These are phyloP conservation scores for Macrotyloma uniflorum DNA, from an alignment of 306 rosid species.

Conservation along the genomic window DNA sequence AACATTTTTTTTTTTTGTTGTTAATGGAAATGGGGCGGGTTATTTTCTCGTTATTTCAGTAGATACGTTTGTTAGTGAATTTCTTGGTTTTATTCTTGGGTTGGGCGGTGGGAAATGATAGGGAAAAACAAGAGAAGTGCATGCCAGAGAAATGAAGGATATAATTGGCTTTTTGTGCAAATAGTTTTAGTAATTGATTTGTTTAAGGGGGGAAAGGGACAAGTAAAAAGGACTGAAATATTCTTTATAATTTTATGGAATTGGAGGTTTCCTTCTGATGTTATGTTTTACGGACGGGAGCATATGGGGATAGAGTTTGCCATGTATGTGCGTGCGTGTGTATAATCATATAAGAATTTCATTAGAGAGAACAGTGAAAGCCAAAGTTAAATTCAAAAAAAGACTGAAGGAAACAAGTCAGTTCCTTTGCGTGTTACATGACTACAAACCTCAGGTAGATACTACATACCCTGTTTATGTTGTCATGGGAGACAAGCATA, in stretches of 20 bases:
- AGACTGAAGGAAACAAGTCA: background rate
- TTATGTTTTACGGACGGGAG: conserved; percentile 18
- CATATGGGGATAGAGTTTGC: background rate
- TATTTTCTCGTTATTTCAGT: background rate
- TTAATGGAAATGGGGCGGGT: background rate
- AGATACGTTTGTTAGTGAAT: background rate
- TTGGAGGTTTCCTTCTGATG: background rate
- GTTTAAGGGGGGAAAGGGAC: background rate
- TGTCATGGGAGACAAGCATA: background rate
- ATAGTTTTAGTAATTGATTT: conserved; percentile 4
- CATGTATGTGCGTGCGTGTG: background rate
- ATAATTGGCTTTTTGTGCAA: conserved; percentile 6
- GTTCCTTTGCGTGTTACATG: background rate
- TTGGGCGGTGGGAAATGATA: background rate
- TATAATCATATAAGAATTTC: background rate
- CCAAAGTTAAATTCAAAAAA: background rate
- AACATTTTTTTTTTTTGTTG: background rate
- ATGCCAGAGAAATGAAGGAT: background rate
- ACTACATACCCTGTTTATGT: conserved; percentile 16
- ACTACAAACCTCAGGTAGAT: conserved; percentile 4
- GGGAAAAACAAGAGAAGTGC: background rate
- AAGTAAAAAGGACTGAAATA: background rate
- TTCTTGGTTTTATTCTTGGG: background rate
- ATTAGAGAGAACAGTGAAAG: background rate
- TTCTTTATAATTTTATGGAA: background rate